Base-by-base conservation (phyloP, 345 rosid species). In the Excoecaria cochinchinensis region DNA sequence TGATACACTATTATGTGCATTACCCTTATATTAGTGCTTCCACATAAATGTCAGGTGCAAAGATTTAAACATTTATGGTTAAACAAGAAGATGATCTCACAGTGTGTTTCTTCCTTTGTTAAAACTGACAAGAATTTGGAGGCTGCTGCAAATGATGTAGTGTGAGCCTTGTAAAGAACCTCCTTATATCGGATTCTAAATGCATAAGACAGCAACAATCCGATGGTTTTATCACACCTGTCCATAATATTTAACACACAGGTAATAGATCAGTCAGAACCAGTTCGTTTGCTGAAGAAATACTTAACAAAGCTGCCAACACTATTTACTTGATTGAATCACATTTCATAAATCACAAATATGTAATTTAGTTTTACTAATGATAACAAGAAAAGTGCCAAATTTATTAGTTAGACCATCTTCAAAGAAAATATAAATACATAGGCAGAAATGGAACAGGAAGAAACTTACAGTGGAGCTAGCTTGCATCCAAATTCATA, bases 401-500 rank as follows among this genome's bases (percentile, higher is more conserved):
- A 13, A 13, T 1, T 31, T 36, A 60, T 63, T 31, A 31, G 31
- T 31, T 31, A 31, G 31, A 1, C 31, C 31, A 31, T 31, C 31
- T 31, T 31, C 31, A 31, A 31, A 0, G 31, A 31, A 31, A 31
- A 31, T 31, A 31, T 24, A 65, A n/a, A 40, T n/a, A 40, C 8
- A 31, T 38, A n/a, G 64, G 39, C 16, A 16, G 8, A 42, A 42
- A 4, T 42, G 57, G 40, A 38, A 44, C 24, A 19, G 46, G n/a
- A 38, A 62, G 69, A 75, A 59, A 82, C 98, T 95, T 76, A 93
- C 97, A 90, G 21, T 6, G 98, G 97, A 40, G 84, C 88, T 78
- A 92, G 81, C 83, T 95, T 95, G 91, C 93, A 87, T 53, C 94
- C 99, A 75, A 93, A 86, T 80, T 93, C 95, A 60, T 91, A 91